These are phyloP conservation scores for Sphagnum magellanicum DNA, from an alignment of 228 moss, liverwort and hornwort species.

Conservation along the genomic window DNA sequence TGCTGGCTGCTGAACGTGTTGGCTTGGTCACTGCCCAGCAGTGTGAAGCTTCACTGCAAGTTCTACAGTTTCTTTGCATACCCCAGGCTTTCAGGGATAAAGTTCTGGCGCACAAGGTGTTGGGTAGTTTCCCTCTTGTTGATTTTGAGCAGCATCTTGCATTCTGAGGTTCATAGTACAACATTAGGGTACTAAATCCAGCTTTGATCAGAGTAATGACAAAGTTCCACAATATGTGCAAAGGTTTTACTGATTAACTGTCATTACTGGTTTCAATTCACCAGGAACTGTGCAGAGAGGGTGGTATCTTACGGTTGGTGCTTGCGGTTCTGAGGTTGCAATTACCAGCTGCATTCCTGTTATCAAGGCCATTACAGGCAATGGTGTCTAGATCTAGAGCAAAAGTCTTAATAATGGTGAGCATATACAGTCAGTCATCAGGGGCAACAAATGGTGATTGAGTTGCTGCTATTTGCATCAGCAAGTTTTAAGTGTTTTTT, in stretches of 20 bases:
- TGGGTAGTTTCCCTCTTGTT: background rate
- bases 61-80: constrained; percentile 88
- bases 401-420: constrained; percentile 89
- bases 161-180: too few relatives aligned
- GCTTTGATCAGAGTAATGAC: too few relatives aligned
- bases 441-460: too few relatives aligned
- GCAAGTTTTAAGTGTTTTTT: too few relatives aligned
- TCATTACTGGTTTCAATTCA: background rate
- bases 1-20: constrained; percentile 86
- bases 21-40: constrained; percentile 94
- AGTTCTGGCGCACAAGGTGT: constrained; percentile 84
- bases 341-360: constrained; percentile 66
- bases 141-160: too few relatives aligned
- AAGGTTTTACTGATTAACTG: too few relatives aligned
- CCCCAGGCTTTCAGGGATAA: constrained; percentile 88
- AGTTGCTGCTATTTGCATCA: too few relatives aligned
- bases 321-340: constrained; percentile 72
- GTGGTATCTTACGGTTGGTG: constrained; percentile 83
- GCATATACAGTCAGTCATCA: constrained; percentile 4
- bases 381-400: constrained; percentile 88
- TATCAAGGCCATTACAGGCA: constrained; percentile 73
- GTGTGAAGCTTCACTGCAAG: constrained; percentile 99
- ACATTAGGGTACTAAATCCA: too few relatives aligned
- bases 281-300: constrained; percentile 98
- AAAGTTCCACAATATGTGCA: too few relatives aligned